Percentiles rank a stretch among this genome's conserved stretches.
These are phyloP conservation scores for Capsicum chinense DNA, from an alignment of 257 asterid species.

Conservation along the genomic window DNA sequence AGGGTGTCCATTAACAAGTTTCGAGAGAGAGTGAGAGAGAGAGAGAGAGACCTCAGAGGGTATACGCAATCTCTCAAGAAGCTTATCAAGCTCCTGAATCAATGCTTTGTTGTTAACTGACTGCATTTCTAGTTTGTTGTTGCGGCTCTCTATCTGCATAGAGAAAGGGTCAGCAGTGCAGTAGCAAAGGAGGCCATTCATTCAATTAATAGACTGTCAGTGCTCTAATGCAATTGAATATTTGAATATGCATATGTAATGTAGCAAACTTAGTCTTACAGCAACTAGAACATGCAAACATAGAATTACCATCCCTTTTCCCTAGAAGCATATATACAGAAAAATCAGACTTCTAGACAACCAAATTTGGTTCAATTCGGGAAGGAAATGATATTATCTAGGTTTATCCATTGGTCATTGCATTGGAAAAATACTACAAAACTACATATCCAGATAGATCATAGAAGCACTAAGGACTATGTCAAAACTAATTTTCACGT, in stretches of 20 bases:
- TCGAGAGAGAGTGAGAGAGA: background rate
- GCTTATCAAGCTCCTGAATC: constrained; percentile 93
- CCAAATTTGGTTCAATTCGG: constrained; percentile 13
- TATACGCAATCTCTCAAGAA: constrained; percentile 77
- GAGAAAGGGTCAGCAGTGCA: constrained; percentile 33
- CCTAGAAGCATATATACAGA: constrained; percentile 4
- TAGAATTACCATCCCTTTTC: background rate
- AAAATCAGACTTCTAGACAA: background rate
- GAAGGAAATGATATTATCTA: background rate
- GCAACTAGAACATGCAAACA: constrained; percentile 19
- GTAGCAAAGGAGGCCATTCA: constrained; percentile 32
- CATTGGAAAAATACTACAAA: background rate
- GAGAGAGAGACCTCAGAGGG: constrained; percentile 74
- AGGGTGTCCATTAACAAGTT: background rate
- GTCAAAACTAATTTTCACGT: constrained; percentile 11
- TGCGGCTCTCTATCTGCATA: constrained; percentile 88
- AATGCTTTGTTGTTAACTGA: constrained; percentile 85
- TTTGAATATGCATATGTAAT: background rate
- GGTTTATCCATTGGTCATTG: constrained; percentile 14
- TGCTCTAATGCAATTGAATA: constrained; percentile 16
- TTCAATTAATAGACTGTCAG: background rate
- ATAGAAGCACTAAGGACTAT: background rate
- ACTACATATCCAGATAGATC: constrained; percentile 14
- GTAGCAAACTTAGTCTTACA: constrained; percentile 5
- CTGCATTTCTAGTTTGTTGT: constrained; percentile 98